A percentile compares a stretch with the other conserved stretches of the same genome.
Evolutionary conservation across 2,329 filamentous ascomycete genomes (phyloP).

Genomic region (Sphaerulina vaccinii): DNA sequence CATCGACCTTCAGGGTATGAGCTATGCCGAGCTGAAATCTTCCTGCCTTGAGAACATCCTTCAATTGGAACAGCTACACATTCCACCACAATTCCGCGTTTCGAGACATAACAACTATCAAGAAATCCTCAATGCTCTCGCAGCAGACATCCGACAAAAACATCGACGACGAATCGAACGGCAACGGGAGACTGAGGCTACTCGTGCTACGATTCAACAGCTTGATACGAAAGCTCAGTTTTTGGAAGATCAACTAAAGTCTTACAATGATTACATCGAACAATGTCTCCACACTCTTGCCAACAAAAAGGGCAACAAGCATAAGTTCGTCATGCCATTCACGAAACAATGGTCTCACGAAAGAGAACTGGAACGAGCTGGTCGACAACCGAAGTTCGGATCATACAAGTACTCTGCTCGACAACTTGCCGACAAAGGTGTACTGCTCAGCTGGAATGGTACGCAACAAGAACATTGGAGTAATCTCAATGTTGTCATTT

Average conservation of each 20-base stretch:
- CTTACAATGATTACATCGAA: constrained; percentile 98
- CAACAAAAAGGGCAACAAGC: constrained; percentile 85
- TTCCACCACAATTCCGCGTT: constrained; percentile 64
- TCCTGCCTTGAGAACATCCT: constrained; percentile 93
- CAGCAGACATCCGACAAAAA: constrained; percentile 94
- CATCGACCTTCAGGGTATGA: constrained; percentile 84
- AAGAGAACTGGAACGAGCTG: constrained; percentile 86
- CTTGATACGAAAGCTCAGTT: constrained; percentile 85
- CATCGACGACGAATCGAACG: constrained; percentile 88
- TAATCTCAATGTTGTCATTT: constrained; percentile 90
- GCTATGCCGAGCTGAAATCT: constrained; percentile 87
- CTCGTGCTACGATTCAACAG: constrained; percentile 70
- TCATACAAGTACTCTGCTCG: constrained; percentile 96
- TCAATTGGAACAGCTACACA: constrained; percentile 69
- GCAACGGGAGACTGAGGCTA: constrained; percentile 84
- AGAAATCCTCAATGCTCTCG: constrained; percentile 96
- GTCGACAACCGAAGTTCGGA: constrained; percentile 94
- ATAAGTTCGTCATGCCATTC: constrained; percentile 86
- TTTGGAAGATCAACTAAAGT: constrained; percentile 92
- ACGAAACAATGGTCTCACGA: constrained; percentile 99
- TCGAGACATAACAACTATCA: constrained; percentile 88
- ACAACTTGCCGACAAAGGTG: constrained; percentile 86
- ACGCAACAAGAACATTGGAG: constrained; percentile 82
- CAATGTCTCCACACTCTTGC: constrained; percentile 96
- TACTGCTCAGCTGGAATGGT: constrained; percentile 86